Evolutionary conservation across 306 rosid genomes (phyloP), one percentile per base, ranked within the genome.

Genomic region (Prunus davidiana): DNA sequence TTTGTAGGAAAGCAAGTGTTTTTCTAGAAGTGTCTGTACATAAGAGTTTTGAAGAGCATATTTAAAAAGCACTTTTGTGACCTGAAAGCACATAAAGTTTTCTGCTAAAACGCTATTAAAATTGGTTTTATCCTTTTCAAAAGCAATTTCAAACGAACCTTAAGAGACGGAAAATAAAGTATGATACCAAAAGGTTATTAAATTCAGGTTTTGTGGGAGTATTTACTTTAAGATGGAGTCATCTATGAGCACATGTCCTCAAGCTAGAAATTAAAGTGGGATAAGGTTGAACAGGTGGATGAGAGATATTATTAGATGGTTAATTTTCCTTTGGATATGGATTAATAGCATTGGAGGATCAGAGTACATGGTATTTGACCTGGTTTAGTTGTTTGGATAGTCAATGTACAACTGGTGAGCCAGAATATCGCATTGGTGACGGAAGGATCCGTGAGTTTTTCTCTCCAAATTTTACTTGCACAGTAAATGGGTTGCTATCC

Each of bases 121-220:
- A 6, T 34, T 34, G 8, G 0, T 6, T 34, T 34, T 34, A 34
- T 2, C 8, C 41, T 34, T 34, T 34, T 34, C 8, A 34, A 34
- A 34, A 34, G 41, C 41, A 34, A 6, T 34, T 34, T 34, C 41
- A 34, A 34, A 34, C 41, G 0, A 0, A 0, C 9, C 43, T 7
- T 38, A 38, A 38, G 43, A 25, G 46, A 58, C 19, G 38, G 41
- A 69, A 45, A 32, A 51, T 24, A 69, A 63, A 25, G 71, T 28
- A 69, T 64, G 71, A 45, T 61, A 60, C 80, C 82, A 51, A 82
- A 65, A 62, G 87, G 72, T 57, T 63, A 11, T 34, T 34, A 64
- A 16, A 15, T 51, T 51, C 67, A 62, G 67, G 67, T 28, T 62
- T 62, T 62, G 20, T 62, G 67, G 67, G 11, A 28, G 22, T 62